Conservation (phyloP, 768 basidiomycete species). For the Scleroderma bovista region DNA sequence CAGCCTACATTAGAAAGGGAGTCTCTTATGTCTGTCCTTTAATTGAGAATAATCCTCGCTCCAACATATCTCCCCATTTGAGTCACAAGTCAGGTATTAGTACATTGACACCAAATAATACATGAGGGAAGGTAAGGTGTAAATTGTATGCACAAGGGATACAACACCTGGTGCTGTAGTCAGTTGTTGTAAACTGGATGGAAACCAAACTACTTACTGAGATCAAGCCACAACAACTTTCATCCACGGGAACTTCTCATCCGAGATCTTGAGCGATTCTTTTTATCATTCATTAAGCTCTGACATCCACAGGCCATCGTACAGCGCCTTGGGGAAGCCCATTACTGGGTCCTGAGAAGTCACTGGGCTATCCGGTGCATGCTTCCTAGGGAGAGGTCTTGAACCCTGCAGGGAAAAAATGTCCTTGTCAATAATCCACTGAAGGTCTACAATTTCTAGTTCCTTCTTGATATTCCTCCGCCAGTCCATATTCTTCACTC, state of each 20-base stretch:
- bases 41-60: too few relatives aligned
- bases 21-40: too few relatives aligned
- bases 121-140: too few relatives aligned
- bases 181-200: too few relatives aligned
- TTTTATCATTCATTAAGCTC: constrained; percentile 1
- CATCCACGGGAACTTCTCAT: constrained; percentile 1
- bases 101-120: too few relatives aligned
- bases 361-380: not conserved
- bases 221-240: not conserved
- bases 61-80: too few relatives aligned
- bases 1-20: too few relatives aligned
- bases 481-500: constrained; percentile 8
- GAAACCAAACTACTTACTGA: too few relatives aligned
- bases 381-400: not conserved
- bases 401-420: constrained; percentile 1
- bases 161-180: not conserved
- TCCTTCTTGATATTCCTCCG: not conserved
- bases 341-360: not conserved
- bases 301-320: constrained; percentile 1
- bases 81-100: too few relatives aligned
- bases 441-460: not conserved
- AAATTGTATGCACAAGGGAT: too few relatives aligned
- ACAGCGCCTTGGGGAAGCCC: constrained; percentile 1
- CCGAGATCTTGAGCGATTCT: not conserved
- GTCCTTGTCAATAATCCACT: not conserved